Conservation (phyloP, 352 stramenopile species). For the Globisporangium polare region DNA sequence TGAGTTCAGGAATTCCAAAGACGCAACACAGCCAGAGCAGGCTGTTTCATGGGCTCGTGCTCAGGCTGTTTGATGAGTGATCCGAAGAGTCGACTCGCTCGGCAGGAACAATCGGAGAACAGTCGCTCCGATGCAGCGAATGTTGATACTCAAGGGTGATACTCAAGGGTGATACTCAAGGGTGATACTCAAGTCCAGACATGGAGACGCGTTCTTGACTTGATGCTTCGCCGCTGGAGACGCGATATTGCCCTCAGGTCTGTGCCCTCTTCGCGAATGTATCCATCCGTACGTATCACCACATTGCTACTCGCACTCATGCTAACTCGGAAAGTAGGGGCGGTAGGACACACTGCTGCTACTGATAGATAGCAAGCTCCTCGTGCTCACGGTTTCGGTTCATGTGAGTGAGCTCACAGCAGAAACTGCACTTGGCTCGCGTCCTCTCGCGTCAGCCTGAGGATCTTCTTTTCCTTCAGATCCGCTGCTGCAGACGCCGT, state of each 20-base stretch:
- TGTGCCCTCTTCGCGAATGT: neutral
- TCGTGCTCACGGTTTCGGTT: too few species aligned
- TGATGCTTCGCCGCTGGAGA: too few species aligned
- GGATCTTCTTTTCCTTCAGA: constrained; percentile 44
- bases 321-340: too few species aligned
- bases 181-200: neutral
- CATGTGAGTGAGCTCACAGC: constrained; percentile 25
- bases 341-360: too few species aligned
- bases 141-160: too few species aligned
- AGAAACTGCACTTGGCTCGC: constrained; percentile 81
- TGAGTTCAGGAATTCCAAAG: neutral
- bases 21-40: neutral
- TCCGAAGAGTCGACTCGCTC: neutral
- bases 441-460: constrained; percentile 73
- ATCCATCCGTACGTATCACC: too few species aligned
- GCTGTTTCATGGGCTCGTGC: neutral
- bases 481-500: constrained; percentile 6
- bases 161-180: too few species aligned
- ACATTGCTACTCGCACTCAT: neutral
- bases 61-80: neutral
- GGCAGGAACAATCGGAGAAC: neutral
- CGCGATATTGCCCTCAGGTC: too few species aligned
- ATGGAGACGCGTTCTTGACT: neutral
- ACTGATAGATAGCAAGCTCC: too few species aligned
- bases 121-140: neutral